These are phyloP conservation scores for Oryza brachyantha DNA, from an alignment of 176 grass and related monocot species.

Conservation along the genomic window DNA sequence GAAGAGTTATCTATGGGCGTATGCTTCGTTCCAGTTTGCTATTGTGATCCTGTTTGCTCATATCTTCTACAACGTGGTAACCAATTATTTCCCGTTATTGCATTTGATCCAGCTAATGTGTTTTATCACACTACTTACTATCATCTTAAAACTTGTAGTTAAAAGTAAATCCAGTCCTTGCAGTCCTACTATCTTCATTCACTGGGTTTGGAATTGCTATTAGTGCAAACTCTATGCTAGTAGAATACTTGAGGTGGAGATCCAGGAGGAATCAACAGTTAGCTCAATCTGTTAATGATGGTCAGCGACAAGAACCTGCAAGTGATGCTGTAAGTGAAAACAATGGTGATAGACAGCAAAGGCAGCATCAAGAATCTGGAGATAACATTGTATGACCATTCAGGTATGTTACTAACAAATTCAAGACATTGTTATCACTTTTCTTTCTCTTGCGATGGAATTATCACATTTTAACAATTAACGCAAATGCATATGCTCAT, in stretches of 20 bases:
- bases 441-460: too few species aligned
- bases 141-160: constrained; percentile 53
- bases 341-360: constrained; percentile 34
- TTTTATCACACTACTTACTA: constrained; percentile 8
- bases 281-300: constrained; percentile 29
- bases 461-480: neutral
- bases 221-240: constrained; percentile 77
- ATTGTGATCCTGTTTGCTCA: constrained; percentile 95
- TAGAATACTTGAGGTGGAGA: constrained; percentile 79
- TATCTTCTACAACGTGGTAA: constrained; percentile 90
- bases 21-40: constrained; percentile 97
- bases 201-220: constrained; percentile 95
- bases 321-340: constrained; percentile 28
- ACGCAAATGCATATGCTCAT: neutral
- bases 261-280: constrained; percentile 50
- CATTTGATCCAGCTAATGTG: constrained; percentile 1
- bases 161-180: constrained; percentile 60
- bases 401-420: constrained; percentile 21
- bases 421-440: neutral
- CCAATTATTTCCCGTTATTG: constrained; percentile 22
- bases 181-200: constrained; percentile 82
- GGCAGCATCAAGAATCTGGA: constrained; percentile 35
- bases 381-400: constrained; percentile 34
- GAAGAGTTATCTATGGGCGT: constrained; percentile 87
- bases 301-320: constrained; percentile 23